These are phyloP conservation scores for Venturia nashicola DNA, from an alignment of 2,329 filamentous ascomycete species.

Conservation along the genomic window DNA sequence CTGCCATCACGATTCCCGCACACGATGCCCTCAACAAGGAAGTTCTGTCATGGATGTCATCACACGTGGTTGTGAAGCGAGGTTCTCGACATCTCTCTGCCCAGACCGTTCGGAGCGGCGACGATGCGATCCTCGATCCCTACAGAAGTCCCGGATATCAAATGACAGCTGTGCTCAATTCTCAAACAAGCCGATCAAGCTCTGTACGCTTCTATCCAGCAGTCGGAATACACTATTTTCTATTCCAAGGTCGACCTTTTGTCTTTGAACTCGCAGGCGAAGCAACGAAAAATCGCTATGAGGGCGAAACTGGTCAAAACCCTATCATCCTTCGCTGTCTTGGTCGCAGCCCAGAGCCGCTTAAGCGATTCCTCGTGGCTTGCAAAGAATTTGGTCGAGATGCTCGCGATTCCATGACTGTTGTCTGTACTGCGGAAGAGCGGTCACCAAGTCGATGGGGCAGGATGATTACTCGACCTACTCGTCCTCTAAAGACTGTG, in stretches of 20 bases:
- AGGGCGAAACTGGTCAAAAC: not conserved
- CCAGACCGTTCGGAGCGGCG: not conserved
- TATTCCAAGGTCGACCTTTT: not conserved
- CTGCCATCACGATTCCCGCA: not conserved
- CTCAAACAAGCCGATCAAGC: not conserved
- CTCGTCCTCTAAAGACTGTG: slow-evolving; percentile 2
- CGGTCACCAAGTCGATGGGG: not conserved
- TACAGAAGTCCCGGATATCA: not conserved
- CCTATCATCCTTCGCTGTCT: not conserved
- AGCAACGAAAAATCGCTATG: not conserved
- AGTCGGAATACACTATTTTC: not conserved
- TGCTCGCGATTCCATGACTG: not conserved
- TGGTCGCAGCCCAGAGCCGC: not conserved
- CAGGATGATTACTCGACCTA: not conserved
- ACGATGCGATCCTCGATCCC: not conserved
- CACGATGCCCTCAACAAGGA: not conserved
- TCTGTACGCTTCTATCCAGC: not conserved
- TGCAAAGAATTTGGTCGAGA: not conserved
- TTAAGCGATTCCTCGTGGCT: not conserved
- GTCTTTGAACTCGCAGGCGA: not conserved
- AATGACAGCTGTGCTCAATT: not conserved
- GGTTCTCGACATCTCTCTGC: not conserved
- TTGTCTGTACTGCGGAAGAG: not conserved
- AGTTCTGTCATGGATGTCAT: slow-evolving; percentile 1
- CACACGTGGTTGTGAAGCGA: not conserved